Evolutionary conservation across 1,284 basidiomycete species (phyloP), one percentile per base, ranked within the genome.

Genomic region (Trichosporon ovoides): DNA sequence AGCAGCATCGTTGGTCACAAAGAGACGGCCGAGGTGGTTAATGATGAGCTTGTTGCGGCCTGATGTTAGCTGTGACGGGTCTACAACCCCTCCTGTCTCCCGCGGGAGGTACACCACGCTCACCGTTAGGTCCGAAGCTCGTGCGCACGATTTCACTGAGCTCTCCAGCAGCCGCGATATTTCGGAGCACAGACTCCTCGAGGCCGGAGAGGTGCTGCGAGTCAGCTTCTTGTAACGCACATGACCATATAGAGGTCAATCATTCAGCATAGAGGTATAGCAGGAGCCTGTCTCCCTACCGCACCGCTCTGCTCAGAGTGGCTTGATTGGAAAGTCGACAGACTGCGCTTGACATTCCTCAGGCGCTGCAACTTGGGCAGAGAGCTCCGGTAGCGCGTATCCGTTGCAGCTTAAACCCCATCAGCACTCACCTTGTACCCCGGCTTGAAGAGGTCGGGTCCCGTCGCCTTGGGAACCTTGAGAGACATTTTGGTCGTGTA

Each of bases 1-100:
- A 11, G 96, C 96, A 9, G 96, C 95, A 83, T 99, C 96, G 52
- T 91, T 96, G 31, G 96, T 99, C 59, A 98, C 94, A 78, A 98
- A 98, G 51, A 98, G 82, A 72, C 87, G 84, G 58, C 93, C 93
- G 46, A 99, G 82, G 78, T 98, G 96, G 78, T 97, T 97, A 80
- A 97, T 93, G 71, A 97, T 81, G 61, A 97, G 86, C 78, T 96
- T 97, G 79, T 96, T 97, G 58, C 93, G 84, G 43, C 93, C 93
- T 88, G 68, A 54, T 31, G 56, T 58, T 24, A 58, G 52, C 34
- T 18, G 14, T 12, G 36, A 3, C 9, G 12, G 33, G 1, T 48
- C 12, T 28, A 28, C 43, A 13, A 4, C 16, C 37, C 7, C 37
- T 18, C 6, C 12, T n/a, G 43, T 22, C 2, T 22, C 43, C 6